These are phyloP conservation scores for Galerina sulciceps DNA, from an alignment of 768 basidiomycete species.

Conservation along the genomic window DNA sequence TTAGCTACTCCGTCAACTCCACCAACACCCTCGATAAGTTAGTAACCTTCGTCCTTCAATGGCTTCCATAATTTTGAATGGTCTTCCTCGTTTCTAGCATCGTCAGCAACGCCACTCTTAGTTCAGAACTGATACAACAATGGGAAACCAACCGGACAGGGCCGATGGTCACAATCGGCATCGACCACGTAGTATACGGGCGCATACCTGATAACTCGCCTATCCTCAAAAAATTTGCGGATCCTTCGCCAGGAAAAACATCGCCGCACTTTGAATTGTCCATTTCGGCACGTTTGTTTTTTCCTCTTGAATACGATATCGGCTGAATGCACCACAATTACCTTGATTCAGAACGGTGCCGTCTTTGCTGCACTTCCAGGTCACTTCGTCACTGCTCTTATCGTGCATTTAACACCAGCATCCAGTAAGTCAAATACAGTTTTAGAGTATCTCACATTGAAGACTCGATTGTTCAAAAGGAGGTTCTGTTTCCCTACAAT, in stretches of 20 bases:
- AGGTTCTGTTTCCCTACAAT: constrained; percentile 34
- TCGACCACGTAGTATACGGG: background rate
- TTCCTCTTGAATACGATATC: background rate
- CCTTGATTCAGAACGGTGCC: background rate
- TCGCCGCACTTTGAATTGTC: constrained; percentile 13
- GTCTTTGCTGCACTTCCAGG: background rate
- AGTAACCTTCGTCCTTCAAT: constrained; percentile 17
- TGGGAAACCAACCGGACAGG: background rate
- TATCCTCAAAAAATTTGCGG: background rate
- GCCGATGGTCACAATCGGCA: background rate
- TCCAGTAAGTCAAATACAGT: background rate
- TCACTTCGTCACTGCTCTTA: background rate
- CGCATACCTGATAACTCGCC: background rate
- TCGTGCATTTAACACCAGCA: background rate
- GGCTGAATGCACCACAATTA: background rate
- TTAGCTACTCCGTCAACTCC: constrained; percentile 28
- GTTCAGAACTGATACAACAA: background rate
- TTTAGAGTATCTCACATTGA: constrained; percentile 11
- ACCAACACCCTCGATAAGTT: constrained; percentile 9
- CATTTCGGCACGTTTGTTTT: constrained; percentile 3
- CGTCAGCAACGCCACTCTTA: background rate
- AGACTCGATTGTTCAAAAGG: constrained; percentile 6
- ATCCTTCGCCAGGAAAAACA: constrained; percentile 7
- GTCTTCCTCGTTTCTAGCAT: background rate
- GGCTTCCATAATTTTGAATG: background rate